These are phyloP conservation scores for cucumber (Cucumis sativus) DNA, from an alignment of 306 rosid species.

Conservation along the genomic window Cucumber_9930_V3 NC_026659.2:26436501-26437000, in stretches of 20 bases:
- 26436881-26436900: conserved; percentile 28
- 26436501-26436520: too few relatives aligned
- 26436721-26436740: not conserved
- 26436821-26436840: conserved; percentile 52
- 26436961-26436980: not conserved
- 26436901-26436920: conserved; percentile 26
- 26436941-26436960: not conserved
- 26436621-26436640: too few relatives aligned
- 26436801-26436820: conserved; percentile 41
- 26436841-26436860: conserved; percentile 52
- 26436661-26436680: not conserved
- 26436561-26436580: not conserved
- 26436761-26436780: not conserved
- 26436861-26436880: conserved; percentile 45
- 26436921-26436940: not conserved
- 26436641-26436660: not conserved
- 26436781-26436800: not conserved
- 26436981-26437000: not conserved
- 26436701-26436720: not conserved
- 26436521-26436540: too few relatives aligned
- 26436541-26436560: not conserved
- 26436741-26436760: not conserved
- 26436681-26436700: not conserved
- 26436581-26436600: too few relatives aligned
- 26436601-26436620: too few relatives aligned